Evolutionary conservation across 345 rosid genomes (phyloP).

Genomic region (Eucalyptus rudis): DNA sequence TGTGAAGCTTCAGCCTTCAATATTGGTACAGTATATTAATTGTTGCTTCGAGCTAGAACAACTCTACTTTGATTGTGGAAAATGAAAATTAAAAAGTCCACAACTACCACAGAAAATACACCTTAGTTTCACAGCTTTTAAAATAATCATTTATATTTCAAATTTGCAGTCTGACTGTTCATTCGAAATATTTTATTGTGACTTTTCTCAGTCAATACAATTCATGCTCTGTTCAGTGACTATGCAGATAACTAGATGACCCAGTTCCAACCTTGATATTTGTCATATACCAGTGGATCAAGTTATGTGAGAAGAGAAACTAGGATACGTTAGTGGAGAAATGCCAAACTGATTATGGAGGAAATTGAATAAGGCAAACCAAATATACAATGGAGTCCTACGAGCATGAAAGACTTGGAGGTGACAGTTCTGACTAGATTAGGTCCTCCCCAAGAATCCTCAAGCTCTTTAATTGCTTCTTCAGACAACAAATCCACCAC

Average conservation of each 20-base stretch:
- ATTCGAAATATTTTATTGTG: too few species aligned
- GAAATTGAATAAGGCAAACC: too few species aligned
- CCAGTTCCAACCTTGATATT: too few species aligned
- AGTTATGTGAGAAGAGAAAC: too few species aligned
- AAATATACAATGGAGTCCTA: neutral
- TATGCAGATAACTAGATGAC: too few species aligned
- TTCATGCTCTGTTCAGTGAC: neutral
- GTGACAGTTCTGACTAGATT: neutral
- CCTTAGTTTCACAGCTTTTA: neutral
- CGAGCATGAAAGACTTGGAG: neutral
- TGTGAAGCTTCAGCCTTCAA: neutral
- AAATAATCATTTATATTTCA: neutral
- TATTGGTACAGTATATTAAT: neutral
- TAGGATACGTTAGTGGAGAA: too few species aligned
- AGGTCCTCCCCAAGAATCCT: neutral
- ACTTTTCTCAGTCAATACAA: neutral
- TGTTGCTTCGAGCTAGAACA: neutral
- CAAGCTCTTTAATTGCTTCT: neutral
- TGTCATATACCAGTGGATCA: too few species aligned
- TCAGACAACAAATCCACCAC: neutral
- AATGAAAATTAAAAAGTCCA: neutral
- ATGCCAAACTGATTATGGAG: too few species aligned
- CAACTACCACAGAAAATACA: neutral
- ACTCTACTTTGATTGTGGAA: neutral
- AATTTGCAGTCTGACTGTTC: neutral